Evolutionary conservation across 2,329 filamentous ascomycete species (phyloP), one percentile per base, ranked within the genome.

Genomic region (Sclerotinia spermophila): DNA sequence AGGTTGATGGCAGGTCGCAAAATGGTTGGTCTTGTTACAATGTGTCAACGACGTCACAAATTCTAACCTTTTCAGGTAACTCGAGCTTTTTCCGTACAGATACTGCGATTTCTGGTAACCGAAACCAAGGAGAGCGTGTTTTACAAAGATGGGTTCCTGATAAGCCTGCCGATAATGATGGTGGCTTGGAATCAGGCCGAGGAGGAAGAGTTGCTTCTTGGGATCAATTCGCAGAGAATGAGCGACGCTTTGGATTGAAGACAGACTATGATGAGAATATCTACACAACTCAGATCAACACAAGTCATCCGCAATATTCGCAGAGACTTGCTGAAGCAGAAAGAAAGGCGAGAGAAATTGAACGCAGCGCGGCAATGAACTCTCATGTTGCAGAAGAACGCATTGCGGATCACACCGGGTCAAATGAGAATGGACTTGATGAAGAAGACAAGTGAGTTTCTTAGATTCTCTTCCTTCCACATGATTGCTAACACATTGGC

Each of bases 211-310:
- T 78, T 40, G 76, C 75, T 60, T 83, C 82, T 15, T 99, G 96
- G 96, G 95, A 99, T 79, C 96, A 99, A 80, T 99, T 99, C 78
- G 92, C 92, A 71, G 90, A 87, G 73, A 98, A 98, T 78, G 92
- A 96, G 81, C 86, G 89, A 70, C 88, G 93, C 42, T 98, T 97
- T 78, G 96, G 96, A 48, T 82, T 96, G 53, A 93, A 89, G 81
- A 96, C 92, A 67, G 93, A 94, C 77, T 99, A 98, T 79, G 90
- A 98, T 78, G 96, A 98, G 81, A 94, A 92, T 76, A 89, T 96
- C 58, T 99, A 99, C 82, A 99, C 96, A 1, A 99, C 96, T 15
- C 83, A 88, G 55, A 96, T 99, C 78, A 89, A 99, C 81, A 93
- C 90, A 78, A 92, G 82, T 73, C 90, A 97, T 76, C 94, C 96